Percentiles rank a stretch among this genome's conserved stretches.
Conservation (phyloP, 164 flowering plant species). For the Berberis vulgaris region DNA sequence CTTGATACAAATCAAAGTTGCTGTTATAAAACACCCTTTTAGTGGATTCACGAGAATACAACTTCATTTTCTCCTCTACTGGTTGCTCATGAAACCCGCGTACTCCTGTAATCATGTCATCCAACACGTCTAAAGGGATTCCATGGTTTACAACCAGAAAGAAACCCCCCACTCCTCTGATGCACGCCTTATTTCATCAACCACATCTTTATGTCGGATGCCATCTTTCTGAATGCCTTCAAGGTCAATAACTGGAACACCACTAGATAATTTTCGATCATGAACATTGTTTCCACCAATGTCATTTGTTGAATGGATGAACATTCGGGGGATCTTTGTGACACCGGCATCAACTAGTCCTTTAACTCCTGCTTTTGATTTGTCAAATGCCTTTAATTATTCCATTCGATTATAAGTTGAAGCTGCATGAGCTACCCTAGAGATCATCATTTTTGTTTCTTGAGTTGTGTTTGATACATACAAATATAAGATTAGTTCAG, state of each 20-base stretch:
- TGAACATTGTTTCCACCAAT: not conserved
- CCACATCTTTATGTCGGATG: not conserved
- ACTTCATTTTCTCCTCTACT: constrained; percentile 12
- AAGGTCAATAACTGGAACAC: constrained; percentile 14
- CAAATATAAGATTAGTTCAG: not conserved
- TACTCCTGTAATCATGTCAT: constrained; percentile 11
- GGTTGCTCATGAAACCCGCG: constrained; percentile 14
- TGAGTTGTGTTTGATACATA: not conserved
- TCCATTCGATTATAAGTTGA: not conserved
- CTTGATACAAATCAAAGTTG: constrained; percentile 8
- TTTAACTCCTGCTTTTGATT: constrained; percentile 25
- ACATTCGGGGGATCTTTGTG: constrained; percentile 14
- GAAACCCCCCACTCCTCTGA: constrained; percentile 20
- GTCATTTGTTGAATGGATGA: constrained; percentile 15
- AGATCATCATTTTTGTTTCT: not conserved
- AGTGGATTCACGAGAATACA: constrained; percentile 1
- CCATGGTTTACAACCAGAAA: constrained; percentile 21
- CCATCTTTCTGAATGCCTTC: not conserved
- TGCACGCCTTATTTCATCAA: constrained; percentile 10
- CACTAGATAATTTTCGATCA: not conserved
- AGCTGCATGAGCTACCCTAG: not conserved
- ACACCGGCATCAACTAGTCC: constrained; percentile 25
- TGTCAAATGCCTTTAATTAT: constrained; percentile 7
- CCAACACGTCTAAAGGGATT: constrained; percentile 8
- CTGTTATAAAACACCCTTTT: constrained; percentile 2